These are phyloP conservation scores for Saccharomyces mikatae DNA, from an alignment of 805 yeast species.

Conservation along the genomic window DNA sequence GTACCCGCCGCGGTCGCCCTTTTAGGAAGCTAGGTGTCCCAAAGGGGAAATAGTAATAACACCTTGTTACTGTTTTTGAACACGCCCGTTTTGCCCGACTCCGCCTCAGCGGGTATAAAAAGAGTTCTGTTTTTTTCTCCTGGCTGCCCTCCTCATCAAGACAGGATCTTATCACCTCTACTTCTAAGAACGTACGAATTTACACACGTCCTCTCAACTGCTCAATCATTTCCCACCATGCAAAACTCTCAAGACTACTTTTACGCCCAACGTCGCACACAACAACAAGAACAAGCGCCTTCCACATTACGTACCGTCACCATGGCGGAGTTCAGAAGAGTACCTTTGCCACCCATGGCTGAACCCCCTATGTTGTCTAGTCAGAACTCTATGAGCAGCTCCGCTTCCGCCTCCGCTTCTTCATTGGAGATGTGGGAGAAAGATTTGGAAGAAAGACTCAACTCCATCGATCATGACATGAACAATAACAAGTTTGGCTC, in stretches of 20 bases:
- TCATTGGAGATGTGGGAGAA: slow-evolving; percentile 36
- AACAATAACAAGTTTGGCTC: slow-evolving; percentile 18
- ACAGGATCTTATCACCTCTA: background rate
- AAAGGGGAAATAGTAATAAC: background rate
- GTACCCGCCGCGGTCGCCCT: background rate
- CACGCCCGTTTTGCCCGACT: background rate
- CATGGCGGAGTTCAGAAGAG: slow-evolving; percentile 27
- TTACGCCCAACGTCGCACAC: slow-evolving; percentile 3
- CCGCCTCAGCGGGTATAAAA: background rate
- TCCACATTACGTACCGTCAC: slow-evolving; percentile 4
- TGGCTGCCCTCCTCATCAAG: background rate
- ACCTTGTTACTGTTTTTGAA: background rate
- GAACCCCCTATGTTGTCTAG: slow-evolving; percentile 31
- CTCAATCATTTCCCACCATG: background rate
- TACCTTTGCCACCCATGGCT: slow-evolving; percentile 29
- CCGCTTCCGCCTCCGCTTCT: slow-evolving; percentile 29
- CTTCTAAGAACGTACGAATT: background rate
- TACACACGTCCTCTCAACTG: background rate
- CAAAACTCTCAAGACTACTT: background rate
- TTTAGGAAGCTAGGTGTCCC: background rate
- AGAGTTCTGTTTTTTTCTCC: background rate
- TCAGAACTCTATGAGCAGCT: slow-evolving; percentile 18
- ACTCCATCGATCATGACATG: slow-evolving; percentile 27
- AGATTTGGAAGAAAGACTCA: slow-evolving; percentile 30
- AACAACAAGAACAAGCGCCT: slow-evolving; percentile 10